Evolutionary conservation across 2,329 filamentous ascomycete species (phyloP), one percentile per base, ranked within the genome.

Genomic region (Chalaropsis ovoidea): DNA sequence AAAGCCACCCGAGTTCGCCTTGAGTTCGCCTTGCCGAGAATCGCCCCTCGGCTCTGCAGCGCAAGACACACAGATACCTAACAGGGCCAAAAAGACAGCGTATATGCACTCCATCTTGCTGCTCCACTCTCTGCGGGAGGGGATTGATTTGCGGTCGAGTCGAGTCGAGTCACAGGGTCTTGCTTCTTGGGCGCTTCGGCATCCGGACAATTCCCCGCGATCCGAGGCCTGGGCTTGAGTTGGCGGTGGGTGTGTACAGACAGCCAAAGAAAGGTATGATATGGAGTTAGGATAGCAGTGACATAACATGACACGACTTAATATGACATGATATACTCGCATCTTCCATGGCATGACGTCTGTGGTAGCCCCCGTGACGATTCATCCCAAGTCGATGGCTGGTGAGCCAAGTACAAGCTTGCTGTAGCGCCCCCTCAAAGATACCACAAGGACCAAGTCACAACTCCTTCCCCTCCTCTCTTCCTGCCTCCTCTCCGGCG

Each of bases 361-460:
- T 22, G 22, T 52, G n/a, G 47, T 24, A 35, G 24, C 27, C 11
- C 17, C 7, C 13, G 17, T 54, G 49, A 19, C 24, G 19, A 27
- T 54, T 31, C 52, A 56, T 56, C 52, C 52, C 52, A 56, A 56
- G 52, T 56, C 17, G 52, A 56, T 24, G 47, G 19, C 19, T 8
- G 47, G 19, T 19, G 24, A 6, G 47, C 47, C 24, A 24, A 52
- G 47, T 27, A 52, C 35, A 39, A 8, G 35, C 35, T 39, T 39
- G 5, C 4, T 39, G 35, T 39, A 39, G 35, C 7, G 3, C 31
- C 10, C 11, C 47, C 8, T 10, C 47, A 49, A 22, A 49, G n/a
- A 49, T 49, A 49, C 22, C 47, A 49, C 6, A 13, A 24, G 10
- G 24, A 39, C 35, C 35, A 39, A 39, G 35, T 7, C 35, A 39